Evolutionary conservation across 179 eudicot species (phyloP).

Genomic region (Beta macrorhiza): DNA sequence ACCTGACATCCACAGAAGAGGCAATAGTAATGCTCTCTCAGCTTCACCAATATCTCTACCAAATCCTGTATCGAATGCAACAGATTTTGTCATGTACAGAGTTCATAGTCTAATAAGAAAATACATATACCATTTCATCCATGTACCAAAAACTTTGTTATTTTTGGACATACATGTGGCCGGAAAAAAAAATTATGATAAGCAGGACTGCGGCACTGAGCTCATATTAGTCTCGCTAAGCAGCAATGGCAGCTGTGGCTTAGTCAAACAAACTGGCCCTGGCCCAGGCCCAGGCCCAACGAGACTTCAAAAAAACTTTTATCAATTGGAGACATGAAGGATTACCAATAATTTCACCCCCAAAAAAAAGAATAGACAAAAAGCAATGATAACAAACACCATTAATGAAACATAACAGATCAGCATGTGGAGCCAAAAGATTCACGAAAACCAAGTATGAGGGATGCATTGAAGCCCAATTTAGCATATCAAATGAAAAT

Average conservation of each 20-base stretch:
- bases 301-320: neutral
- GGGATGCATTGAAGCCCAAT: neutral
- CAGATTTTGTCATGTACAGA: neutral
- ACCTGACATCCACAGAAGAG: constrained; percentile 96
- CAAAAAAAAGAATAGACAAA: too few species aligned
- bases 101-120: neutral
- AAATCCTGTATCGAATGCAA: constrained; percentile 59
- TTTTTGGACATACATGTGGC: neutral
- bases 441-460: neutral
- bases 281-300: neutral
- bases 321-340: neutral
- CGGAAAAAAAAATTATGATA: neutral
- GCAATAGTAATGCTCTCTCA: constrained; percentile 77
- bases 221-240: neutral
- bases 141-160: neutral
- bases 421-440: neutral
- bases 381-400: neutral
- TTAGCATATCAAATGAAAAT: neutral
- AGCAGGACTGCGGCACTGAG: neutral
- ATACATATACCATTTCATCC: neutral
- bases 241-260: neutral
- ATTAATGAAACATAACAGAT: neutral
- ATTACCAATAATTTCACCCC: neutral
- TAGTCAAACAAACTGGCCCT: neutral
- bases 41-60: constrained; percentile 57